Evolutionary conservation across 257 asterid species (phyloP).

Genomic region (Capsicum rhomboideum): DNA sequence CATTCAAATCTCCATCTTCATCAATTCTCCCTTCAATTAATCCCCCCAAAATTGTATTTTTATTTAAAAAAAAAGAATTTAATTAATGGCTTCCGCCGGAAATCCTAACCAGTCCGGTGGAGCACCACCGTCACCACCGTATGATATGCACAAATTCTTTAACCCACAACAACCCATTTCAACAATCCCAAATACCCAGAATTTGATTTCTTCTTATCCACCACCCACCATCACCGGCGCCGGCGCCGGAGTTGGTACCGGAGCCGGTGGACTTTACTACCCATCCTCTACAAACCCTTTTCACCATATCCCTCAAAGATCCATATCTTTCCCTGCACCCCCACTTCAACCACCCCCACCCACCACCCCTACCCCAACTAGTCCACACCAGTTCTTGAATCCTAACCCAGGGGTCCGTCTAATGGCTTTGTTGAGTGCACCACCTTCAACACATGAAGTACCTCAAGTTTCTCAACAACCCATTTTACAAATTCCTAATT

Average conservation of each 20-base stretch:
- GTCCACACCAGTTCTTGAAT: not conserved
- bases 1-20: not conserved
- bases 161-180: slow-evolving; percentile 25
- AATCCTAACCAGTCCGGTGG: slow-evolving; percentile 70
- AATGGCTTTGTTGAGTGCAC: slow-evolving; percentile 84
- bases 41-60: not conserved
- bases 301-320: slow-evolving; percentile 46
- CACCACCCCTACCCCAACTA: slow-evolving; percentile 15
- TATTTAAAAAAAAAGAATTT: no score
- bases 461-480: slow-evolving; percentile 16
- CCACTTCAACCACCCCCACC: slow-evolving; percentile 72
- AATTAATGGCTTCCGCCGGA: slow-evolving; percentile 45
- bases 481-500: slow-evolving; percentile 20
- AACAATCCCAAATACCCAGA: slow-evolving; percentile 16
- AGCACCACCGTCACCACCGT: slow-evolving; percentile 60
- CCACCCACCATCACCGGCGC: slow-evolving; percentile 22
- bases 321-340: slow-evolving; percentile 69
- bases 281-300: slow-evolving; percentile 44
- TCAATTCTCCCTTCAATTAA: not conserved
- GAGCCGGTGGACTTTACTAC: slow-evolving; percentile 38
- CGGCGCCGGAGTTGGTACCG: slow-evolving; percentile 23
- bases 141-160: slow-evolving; percentile 66
- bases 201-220: slow-evolving; percentile 47
- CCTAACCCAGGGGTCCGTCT: slow-evolving; percentile 56
- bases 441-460: slow-evolving; percentile 36